phyloP scores from a whole-genome alignment of 345 rosid species.

The Populus nigra region DNA sequence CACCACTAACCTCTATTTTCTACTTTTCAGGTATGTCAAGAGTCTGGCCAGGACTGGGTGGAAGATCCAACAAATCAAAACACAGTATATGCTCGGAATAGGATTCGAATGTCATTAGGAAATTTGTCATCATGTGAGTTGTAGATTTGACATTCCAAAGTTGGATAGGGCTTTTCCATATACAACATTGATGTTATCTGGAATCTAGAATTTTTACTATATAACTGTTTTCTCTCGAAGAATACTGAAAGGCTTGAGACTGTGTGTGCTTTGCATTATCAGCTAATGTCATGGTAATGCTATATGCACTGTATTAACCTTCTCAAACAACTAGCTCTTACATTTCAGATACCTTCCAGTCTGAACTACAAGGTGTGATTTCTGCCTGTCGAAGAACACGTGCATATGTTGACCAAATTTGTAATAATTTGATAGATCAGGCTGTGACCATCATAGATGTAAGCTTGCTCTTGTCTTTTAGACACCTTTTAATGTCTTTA shows the following conservation, averaged over 20 bases:
- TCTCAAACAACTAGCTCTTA: slow-evolving; percentile 14
- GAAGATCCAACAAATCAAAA: slow-evolving; percentile 88
- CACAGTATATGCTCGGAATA: slow-evolving; percentile 68
- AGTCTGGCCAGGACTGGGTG: slow-evolving; percentile 55
- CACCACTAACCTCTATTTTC: background rate
- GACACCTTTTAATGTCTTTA: background rate
- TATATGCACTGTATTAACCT: background rate
- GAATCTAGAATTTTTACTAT: background rate
- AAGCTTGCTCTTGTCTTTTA: slow-evolving; percentile 28
- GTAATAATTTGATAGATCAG: slow-evolving; percentile 48
- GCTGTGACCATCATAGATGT: slow-evolving; percentile 59
- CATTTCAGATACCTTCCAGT: slow-evolving; percentile 52
- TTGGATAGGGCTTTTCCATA: too few species aligned
- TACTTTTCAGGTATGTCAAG: slow-evolving; percentile 60
- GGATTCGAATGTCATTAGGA: slow-evolving; percentile 71
- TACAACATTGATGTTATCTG: background rate
- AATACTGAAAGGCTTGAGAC: slow-evolving; percentile 9
- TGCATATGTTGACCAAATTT: slow-evolving; percentile 52
- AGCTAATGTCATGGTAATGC: background rate
- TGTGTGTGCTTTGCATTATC: background rate
- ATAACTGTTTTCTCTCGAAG: background rate
- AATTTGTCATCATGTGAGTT: slow-evolving; percentile 60
- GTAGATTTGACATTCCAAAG: background rate
- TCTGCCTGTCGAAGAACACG: slow-evolving; percentile 72
- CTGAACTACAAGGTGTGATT: slow-evolving; percentile 64